phyloP scores from a whole-genome alignment of 768 basidiomycete species.

The Tulasnella calospora region DNA sequence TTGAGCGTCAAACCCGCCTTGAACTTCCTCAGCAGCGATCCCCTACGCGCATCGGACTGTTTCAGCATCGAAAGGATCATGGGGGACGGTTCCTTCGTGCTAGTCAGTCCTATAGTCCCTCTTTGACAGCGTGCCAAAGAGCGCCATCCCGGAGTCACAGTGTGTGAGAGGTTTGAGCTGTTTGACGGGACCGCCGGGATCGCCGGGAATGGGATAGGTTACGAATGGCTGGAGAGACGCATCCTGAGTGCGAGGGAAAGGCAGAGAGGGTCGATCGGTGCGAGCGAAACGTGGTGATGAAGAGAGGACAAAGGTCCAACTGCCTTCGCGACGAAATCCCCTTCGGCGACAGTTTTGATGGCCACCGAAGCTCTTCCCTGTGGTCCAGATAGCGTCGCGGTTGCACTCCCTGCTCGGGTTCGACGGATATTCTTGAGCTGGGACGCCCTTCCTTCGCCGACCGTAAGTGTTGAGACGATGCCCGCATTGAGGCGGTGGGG shows the following conservation, averaged over 20 bases:
- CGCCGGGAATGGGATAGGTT: neutral
- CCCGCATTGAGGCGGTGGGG: neutral
- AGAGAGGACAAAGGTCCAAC: no score
- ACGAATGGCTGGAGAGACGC: neutral
- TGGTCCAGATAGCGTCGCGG: no score
- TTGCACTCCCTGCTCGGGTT: no score
- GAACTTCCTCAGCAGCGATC: no score
- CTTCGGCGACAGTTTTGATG: neutral
- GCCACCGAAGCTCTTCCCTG: neutral
- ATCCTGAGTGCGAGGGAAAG: no score
- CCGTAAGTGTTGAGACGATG: neutral
- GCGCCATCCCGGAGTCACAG: slow-evolving; percentile 16
- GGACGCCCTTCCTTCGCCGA: neutral
- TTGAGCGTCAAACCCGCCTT: no score
- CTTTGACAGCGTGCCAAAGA: slow-evolving; percentile 12
- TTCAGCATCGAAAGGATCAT: slow-evolving; percentile 22
- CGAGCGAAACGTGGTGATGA: no score
- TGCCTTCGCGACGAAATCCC: neutral
- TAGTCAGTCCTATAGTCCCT: slow-evolving; percentile 13
- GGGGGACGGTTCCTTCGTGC: slow-evolving; percentile 15
- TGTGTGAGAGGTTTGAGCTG: no score
- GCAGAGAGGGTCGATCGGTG: no score
- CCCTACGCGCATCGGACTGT: neutral
- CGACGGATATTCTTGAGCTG: no score
- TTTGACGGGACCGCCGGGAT: neutral